Evolutionary conservation across 192 early-diverging fungal genomes (phyloP).

Genomic region (Coemansia sp.): DNA sequence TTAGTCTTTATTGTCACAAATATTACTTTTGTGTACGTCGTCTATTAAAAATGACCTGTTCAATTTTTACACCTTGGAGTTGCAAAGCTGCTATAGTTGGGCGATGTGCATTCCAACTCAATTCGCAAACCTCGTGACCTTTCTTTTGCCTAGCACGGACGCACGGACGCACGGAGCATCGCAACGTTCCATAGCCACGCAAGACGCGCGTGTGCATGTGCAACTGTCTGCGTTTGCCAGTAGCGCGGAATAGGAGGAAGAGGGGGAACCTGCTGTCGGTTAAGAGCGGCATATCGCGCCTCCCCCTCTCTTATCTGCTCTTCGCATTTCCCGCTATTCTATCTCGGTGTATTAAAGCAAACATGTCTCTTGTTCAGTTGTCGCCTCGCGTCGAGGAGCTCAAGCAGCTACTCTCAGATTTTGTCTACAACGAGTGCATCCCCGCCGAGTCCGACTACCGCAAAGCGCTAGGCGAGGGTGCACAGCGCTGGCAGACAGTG

Average conservation of each 20-base stretch:
- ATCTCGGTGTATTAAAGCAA: neutral
- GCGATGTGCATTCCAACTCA: neutral
- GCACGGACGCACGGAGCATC: neutral
- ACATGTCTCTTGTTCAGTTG: constrained; percentile 38
- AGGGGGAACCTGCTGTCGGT: neutral
- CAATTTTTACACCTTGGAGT: neutral
- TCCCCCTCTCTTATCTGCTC: neutral
- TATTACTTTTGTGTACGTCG: neutral
- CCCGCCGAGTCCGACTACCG: constrained; percentile 82
- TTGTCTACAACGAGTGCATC: constrained; percentile 85
- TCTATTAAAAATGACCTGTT: neutral
- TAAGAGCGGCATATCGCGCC: too few relatives aligned
- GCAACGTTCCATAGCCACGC: neutral
- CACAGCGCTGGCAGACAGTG: constrained; percentile 80
- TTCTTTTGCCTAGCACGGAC: neutral
- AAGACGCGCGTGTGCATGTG: neutral
- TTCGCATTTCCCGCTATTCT: neutral
- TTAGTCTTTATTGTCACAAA: neutral
- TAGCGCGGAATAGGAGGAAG: neutral
- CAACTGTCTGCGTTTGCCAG: neutral
- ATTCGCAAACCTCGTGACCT: neutral
- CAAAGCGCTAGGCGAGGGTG: constrained; percentile 67
- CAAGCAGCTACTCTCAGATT: constrained; percentile 27
- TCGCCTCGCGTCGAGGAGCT: constrained; percentile 48
- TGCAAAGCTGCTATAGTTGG: neutral